Conservation (phyloP, 2,329 filamentous ascomycete species). For the Atkinsonella texensis region DNA sequence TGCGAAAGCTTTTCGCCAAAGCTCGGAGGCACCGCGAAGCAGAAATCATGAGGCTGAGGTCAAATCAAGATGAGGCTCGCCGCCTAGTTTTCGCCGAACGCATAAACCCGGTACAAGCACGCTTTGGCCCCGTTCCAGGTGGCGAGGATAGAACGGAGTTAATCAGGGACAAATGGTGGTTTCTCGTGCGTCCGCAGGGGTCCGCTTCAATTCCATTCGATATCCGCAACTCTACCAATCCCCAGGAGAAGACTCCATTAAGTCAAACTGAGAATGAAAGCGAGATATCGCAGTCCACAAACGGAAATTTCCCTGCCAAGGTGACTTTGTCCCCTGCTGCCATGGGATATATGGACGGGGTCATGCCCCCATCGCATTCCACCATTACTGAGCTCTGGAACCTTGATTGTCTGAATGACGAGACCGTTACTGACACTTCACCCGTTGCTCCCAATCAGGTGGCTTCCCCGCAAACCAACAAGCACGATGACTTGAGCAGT, state of each 20-base stretch:
- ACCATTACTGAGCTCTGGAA: slow-evolving; percentile 23
- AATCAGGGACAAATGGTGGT: slow-evolving; percentile 36
- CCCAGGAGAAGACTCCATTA: neutral
- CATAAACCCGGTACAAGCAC: slow-evolving; percentile 28
- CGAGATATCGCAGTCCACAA: slow-evolving; percentile 6
- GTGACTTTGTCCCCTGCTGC: slow-evolving; percentile 17
- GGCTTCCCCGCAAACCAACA: neutral
- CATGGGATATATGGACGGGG: slow-evolving; percentile 24
- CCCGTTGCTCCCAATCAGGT: neutral
- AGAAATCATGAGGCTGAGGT: slow-evolving; percentile 36
- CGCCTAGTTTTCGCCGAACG: slow-evolving; percentile 38
- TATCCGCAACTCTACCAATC: neutral
- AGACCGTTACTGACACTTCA: neutral
- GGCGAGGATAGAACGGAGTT: slow-evolving; percentile 35
- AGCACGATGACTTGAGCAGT: slow-evolving; percentile 10
- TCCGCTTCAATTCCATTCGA: slow-evolving; percentile 4
- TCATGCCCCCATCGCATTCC: slow-evolving; percentile 26
- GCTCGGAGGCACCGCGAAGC: slow-evolving; percentile 38
- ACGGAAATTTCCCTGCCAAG: slow-evolving; percentile 8
- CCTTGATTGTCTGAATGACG: slow-evolving; percentile 1
- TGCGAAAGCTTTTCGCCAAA: slow-evolving; percentile 41
- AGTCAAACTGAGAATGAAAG: slow-evolving; percentile 9
- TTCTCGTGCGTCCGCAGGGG: slow-evolving; percentile 28
- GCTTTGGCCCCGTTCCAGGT: slow-evolving; percentile 36
- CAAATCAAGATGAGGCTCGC: slow-evolving; percentile 35